Evolutionary conservation across 192 early-diverging fungal species (phyloP).

Genomic region (Dimargaris cristalligena): DNA sequence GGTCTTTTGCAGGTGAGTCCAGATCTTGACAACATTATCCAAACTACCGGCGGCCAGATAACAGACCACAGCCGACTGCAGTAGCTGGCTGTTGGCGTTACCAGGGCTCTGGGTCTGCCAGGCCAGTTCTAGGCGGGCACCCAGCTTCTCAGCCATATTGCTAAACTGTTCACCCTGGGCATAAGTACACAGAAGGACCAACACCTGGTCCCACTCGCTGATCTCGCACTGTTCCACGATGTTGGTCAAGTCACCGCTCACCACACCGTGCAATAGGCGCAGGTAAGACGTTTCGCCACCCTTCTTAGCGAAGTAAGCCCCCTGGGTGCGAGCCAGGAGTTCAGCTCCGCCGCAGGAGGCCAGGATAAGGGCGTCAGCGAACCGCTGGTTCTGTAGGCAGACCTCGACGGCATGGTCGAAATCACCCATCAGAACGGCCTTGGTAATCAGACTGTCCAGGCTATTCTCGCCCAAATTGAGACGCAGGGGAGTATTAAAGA

Average conservation of each 20-base stretch:
- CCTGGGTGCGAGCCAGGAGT: constrained; percentile 52
- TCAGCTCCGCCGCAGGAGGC: constrained; percentile 73
- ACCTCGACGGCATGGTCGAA: constrained; percentile 82
- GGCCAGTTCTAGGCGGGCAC: constrained; percentile 36
- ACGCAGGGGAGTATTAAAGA: constrained; percentile 12
- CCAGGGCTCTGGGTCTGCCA: constrained; percentile 17
- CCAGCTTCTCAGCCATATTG: constrained; percentile 46
- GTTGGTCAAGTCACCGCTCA: constrained; percentile 62
- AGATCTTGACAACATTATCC: constrained; percentile 9
- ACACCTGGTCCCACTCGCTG: constrained; percentile 79
- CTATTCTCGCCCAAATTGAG: constrained; percentile 36
- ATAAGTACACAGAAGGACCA: constrained; percentile 90
- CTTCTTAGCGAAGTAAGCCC: constrained; percentile 67
- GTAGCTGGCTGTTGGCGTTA: constrained; percentile 8
- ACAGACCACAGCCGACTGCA: constrained; percentile 50
- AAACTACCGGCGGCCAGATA: constrained; percentile 68
- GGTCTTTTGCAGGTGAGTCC: constrained; percentile 19
- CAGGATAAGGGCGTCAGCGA: constrained; percentile 77
- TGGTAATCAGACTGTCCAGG: constrained; percentile 66
- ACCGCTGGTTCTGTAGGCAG: constrained; percentile 62
- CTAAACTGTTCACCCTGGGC: constrained; percentile 70
- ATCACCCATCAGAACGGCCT: constrained; percentile 74
- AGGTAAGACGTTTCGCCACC: constrained; percentile 54
- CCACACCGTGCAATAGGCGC: constrained; percentile 68
- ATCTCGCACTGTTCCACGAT: constrained; percentile 61